Base-by-base conservation (phyloP, 2,329 filamentous ascomycete species). In the Pseudogymnoascus sp. region DNA sequence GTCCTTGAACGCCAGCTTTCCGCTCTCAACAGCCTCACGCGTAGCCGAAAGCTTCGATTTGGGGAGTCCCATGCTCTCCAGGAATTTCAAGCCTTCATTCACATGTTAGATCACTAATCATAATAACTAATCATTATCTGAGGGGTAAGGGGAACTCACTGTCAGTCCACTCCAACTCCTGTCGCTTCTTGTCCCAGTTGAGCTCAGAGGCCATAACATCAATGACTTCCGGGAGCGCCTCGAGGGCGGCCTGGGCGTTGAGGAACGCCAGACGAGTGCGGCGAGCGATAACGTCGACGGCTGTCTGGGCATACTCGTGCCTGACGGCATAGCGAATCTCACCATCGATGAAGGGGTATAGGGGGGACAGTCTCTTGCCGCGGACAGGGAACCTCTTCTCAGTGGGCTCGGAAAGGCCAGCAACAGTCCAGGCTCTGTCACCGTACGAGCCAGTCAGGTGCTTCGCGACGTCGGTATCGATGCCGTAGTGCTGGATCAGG, bases 331-430 rank as follows among this genome's bases (percentile, higher is more conserved):
- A 96, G 60, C 91, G 86, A 54, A 96, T 83, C 78, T 96, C 92
- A 62, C 91, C 91, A 70, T 96, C 92, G 31, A 96, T 86, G 75
- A 93, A 96, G 11, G 92, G 91, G 76, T 96, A 96, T 23, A 95
- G 80, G 23, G 82, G 76, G 2, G 89, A 88, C 68, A 96, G 87
- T 68, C 91, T 88, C 76, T 89, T 84, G 65, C 92, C 92, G 51
- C 90, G 85, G 39, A 92, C 87, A 6, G 92, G 91, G 81, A 91
- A 96, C 61, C 90, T 87, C 71, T 85, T 79, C 63, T 88, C 83
- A 1, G 90, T 96, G 0, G 89, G 85, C 23, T 84, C 80, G 70
- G 89, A 93, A 61, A 96, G 81, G 2, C 89, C 84, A 6, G 90
- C 91, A 28, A 96, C 91, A 25, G 88, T 88, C 92, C 92, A 96